Percentiles rank a stretch among this genome's conserved stretches.
phyloP scores from a whole-genome alignment of 805 yeast genomes.

The Debaryomyces prosopidis region DNA sequence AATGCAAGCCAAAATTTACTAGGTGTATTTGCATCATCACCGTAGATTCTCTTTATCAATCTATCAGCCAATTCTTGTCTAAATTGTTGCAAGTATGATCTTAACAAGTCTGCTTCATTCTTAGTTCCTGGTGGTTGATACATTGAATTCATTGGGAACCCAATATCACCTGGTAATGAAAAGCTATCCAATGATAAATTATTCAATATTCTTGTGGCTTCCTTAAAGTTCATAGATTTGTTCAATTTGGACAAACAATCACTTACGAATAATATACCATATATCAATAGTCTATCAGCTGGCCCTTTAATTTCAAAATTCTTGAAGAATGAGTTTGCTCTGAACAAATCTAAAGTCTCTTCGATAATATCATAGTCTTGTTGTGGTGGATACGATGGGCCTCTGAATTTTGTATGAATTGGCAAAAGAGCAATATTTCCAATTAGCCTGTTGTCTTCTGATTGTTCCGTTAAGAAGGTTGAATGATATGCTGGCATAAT shows the following conservation, averaged over 20 bases:
- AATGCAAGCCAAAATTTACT: conserved; percentile 96
- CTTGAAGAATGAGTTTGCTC: conserved; percentile 95
- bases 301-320: conserved; percentile 97
- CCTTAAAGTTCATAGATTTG: conserved; percentile 48
- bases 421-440: conserved; percentile 88
- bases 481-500: conserved; percentile 73
- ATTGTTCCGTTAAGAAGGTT: conserved; percentile 66
- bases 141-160: conserved; percentile 86
- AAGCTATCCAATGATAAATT: conserved; percentile 87
- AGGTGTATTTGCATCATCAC: conserved; percentile 57
- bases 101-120: conserved; percentile 74
- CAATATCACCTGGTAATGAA: conserved; percentile 91
- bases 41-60: conserved; percentile 71
- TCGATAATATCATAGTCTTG: conserved; percentile 85
- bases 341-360: conserved; percentile 84
- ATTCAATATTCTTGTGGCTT: conserved; percentile 69
- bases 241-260: conserved; percentile 74
- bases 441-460: conserved; percentile 58
- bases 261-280: conserved; percentile 87
- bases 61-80: conserved; percentile 91
- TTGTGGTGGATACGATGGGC: conserved; percentile 82
- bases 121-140: conserved; percentile 72
- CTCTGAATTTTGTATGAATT: conserved; percentile 77
- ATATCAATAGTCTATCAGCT: conserved; percentile 87
- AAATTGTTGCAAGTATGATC: conserved; percentile 84